Evolutionary conservation across 108 stramenopile genomes (phyloP), one percentile per base, ranked within the genome.

Genomic region (Epithemia pelagica): DNA sequence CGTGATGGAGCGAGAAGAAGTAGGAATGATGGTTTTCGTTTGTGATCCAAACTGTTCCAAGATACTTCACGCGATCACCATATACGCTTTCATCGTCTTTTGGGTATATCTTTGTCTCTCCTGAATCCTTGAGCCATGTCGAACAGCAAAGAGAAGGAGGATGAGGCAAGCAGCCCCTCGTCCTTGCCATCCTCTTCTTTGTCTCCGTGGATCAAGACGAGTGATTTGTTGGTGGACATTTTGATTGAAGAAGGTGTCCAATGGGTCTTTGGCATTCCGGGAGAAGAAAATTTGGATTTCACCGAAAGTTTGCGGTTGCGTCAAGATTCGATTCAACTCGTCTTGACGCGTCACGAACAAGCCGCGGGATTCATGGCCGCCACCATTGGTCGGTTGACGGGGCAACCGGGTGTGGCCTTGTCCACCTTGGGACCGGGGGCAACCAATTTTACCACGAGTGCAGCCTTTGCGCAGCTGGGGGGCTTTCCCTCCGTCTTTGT

Each of bases 341-440:
- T 71, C 53, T 28, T 66, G n/a, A 55, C 53, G n/a, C 70, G 70
- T 23, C 70, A 71, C 22, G 70, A 71, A 51, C 70, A 71, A 65
- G 70, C 70, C n/a, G 70, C 70, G 0, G 70, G 70, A 33, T 71
- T 71, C 65, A 71, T 71, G 30, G 54, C 55, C n/a, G 64, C 70
- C 26, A 71, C 70, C 52, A 22, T 66, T n/a, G 70, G 70, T 54
- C 20, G 70, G 21, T 21, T 71, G 1, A 71, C 70, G n/a, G 70
- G 70, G n/a, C 64, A 71, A 57, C 55, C 63, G 28, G 70, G 55
- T 15, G 70, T 71, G 23, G 62, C 64, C 10, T 31, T 71, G n/a
- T 66, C 65, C 18, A 71, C 70, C 20, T 63, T 71, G 55, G 70
- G 70, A 1, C 70, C 70, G 1, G 70, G 70, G 10, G 70, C 70